phyloP scores from a whole-genome alignment of 2,329 filamentous ascomycete species.

The Aspergillus pseudotamarii region DNA sequence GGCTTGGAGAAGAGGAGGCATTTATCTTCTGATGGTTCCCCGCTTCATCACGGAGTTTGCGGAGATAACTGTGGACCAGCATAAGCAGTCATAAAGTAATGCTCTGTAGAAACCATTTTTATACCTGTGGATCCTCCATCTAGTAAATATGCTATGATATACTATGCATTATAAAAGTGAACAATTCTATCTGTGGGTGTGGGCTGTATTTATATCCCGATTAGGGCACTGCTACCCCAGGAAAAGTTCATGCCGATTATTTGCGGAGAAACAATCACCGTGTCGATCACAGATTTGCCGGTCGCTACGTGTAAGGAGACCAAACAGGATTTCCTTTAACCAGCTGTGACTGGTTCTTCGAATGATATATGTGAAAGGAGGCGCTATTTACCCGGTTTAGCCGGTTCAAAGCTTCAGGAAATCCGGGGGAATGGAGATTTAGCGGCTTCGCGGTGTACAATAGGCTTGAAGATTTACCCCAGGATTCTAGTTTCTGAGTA shows the following conservation, averaged over 20 bases:
- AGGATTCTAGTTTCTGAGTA: background rate
- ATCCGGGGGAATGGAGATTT: background rate
- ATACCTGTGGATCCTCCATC: background rate
- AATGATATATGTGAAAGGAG: background rate
- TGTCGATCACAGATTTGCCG: background rate
- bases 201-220: background rate
- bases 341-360: background rate
- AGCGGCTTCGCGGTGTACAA: background rate
- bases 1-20: background rate
- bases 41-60: slow-evolving; percentile 5
- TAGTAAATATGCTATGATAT: background rate
- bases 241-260: background rate
- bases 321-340: background rate
- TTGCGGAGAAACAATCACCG: slow-evolving; percentile 1
- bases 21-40: background rate
- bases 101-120: background rate
- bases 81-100: background rate
- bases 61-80: slow-evolving; percentile 7
- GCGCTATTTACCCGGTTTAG: slow-evolving; percentile 11
- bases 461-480: background rate
- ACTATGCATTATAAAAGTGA: background rate
- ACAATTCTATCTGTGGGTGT: background rate
- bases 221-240: background rate
- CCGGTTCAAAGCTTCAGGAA: background rate
- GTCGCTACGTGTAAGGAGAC: background rate